A percentile compares a stretch with the other conserved stretches of the same genome.
These are phyloP conservation scores for Cyberlindnera saturnus DNA, from an alignment of 805 yeast species.

Conservation along the genomic window DNA sequence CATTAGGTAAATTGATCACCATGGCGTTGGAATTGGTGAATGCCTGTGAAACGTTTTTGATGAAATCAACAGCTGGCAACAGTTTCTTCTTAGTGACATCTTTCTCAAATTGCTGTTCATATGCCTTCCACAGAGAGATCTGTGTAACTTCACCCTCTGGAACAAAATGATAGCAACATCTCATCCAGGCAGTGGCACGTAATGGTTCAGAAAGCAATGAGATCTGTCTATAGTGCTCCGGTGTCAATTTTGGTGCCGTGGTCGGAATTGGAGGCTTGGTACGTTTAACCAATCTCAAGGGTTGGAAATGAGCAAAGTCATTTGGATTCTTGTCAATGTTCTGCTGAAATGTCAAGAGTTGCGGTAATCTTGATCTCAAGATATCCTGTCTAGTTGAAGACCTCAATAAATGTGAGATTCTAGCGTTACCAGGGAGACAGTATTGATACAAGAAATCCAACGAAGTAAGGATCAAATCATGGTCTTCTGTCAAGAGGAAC, in stretches of 20 bases:
- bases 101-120: conserved; percentile 78
- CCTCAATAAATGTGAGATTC: conserved; percentile 47
- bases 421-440: conserved; percentile 53
- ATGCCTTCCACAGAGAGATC: conserved; percentile 91
- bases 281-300: conserved; percentile 42
- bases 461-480: conserved; percentile 64
- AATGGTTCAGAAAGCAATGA: conserved; percentile 72
- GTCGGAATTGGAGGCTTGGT: conserved; percentile 61
- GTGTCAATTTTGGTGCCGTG: conserved; percentile 55
- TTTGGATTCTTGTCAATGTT: conserved; percentile 29
- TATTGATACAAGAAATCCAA: conserved; percentile 82
- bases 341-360: conserved; percentile 47
- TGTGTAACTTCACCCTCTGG: conserved; percentile 85
- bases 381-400: conserved; percentile 44
- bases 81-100: conserved; percentile 49
- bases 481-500: conserved; percentile 56
- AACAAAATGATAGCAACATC: conserved; percentile 81
- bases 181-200: conserved; percentile 91
- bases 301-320: conserved; percentile 19
- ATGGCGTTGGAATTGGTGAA: conserved; percentile 87
- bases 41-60: conserved; percentile 86
- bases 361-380: conserved; percentile 55
- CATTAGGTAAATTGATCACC: conserved; percentile 68
- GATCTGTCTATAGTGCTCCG: conserved; percentile 51
- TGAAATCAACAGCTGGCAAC: conserved; percentile 93